Base-by-base conservation (phyloP, 306 rosid species). In the Cucumis melo region DNA sequence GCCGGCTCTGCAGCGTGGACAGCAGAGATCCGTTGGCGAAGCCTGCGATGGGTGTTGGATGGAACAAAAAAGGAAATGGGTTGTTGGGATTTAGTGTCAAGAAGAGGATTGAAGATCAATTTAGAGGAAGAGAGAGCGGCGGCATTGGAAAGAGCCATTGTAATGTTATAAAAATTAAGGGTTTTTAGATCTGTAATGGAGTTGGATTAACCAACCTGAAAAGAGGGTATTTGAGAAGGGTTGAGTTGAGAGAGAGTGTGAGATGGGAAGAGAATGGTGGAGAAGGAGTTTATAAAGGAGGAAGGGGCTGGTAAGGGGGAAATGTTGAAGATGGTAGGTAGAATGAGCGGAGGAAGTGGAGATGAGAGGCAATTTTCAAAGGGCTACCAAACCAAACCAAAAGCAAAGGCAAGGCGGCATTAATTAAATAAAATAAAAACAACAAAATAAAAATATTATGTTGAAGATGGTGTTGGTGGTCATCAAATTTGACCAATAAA, bases 1-100 rank as follows among this genome's bases (percentile, higher is more conserved):
- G 83, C 61, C 1, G 84, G 67, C 62, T 89, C 91, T 17, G 90
- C 83, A 4, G 91, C 87, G 21, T 87, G 89, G 54, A 86, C 86
- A 82, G 92, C 96, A 20, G 86, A 81, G 87, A 88, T 85, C 48
- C 83, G 87, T 10, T 29, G 84, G 79, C 62, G 41, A 16, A 75
- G 71, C 73, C 80, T 80, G 44, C 59, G 74, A 27, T 38, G 71
- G 76, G 80, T 53, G 13, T 62, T 84, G 77, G 81, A 41, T 15
- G 87, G 77, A 48, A 80, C 20, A 75, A 73, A 56, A 32, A 84
- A 55, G 61, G 80, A 78, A 71, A 78, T 68, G 85, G 86, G 86
- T 78, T 74, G 93, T 87, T 78, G 84, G 32, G 88, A 67, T 57
- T 78, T 64, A 17, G 84, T 60, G 14, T 83, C 80, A 70, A 24